Base-by-base conservation (phyloP, 805 yeast species). In the Myxozyma melibiosi region DNA sequence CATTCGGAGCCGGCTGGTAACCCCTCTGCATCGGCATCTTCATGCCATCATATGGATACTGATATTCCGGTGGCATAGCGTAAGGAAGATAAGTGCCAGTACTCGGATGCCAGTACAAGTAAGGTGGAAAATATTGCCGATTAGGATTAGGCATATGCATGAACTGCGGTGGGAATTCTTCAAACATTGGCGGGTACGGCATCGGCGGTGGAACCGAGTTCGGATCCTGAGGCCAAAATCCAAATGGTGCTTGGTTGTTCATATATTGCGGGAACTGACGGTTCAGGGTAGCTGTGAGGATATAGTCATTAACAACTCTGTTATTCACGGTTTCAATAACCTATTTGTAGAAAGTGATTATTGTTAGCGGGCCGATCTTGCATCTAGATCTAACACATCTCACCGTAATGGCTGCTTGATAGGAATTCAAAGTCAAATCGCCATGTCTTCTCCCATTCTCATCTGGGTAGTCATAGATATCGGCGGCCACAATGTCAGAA, bases 371-470 rank as follows among this genome's bases (percentile, higher is more conserved):
- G 24, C 9, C 14, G 20, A 24, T 28, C 5, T n/a, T 18, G 9
- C 9, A 30, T n/a, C n/a, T 18, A 11, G 7, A 14, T 28, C 13
- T 2, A 4, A 30, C 4, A 27, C 20, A 9, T 7, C 47, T 7
- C 25, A 56, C 60, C 46, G 25, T 22, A 6, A 28, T 37, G 3
- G 62, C 62, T 16, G 43, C 50, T 4, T 53, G 54, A 24, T 31
- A 27, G 7, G 49, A 24, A 11, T 30, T 24, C 58, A 61, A 55
- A 35, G 55, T 22, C 1, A 55, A 52, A 18, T 61, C 58, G 8
- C 58, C 63, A 46, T 42, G 44, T 16, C 65, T 33, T 13, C 39
- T 31, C 25, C 60, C 65, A 28, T 28, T 41, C 13, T 53, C 53
- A 24, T 58, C 51, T 22, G 51, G 51, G 9, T 50, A 43, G 18